phyloP scores from a whole-genome alignment of 129 eudicot species.

The Tanacetum coccineum region DNA sequence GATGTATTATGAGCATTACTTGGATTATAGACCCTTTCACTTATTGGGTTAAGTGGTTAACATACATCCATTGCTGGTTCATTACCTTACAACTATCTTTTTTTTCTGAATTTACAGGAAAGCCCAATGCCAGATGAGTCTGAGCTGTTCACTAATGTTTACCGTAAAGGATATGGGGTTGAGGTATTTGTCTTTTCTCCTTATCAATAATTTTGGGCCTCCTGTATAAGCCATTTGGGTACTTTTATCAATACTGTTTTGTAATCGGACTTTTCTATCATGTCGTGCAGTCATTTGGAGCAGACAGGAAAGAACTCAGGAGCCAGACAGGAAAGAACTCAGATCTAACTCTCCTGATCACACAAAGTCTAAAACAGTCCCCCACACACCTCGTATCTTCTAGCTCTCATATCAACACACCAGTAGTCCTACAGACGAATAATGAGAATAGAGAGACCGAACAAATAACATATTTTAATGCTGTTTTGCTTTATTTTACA shows the following conservation, averaged over 20 bases:
- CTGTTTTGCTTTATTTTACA: slow-evolving; percentile 7
- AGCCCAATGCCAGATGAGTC: slow-evolving; percentile 83
- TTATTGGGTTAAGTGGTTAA: not conserved
- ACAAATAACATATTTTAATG: slow-evolving; percentile 13
- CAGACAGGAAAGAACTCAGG: slow-evolving; percentile 83
- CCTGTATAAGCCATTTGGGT: not conserved
- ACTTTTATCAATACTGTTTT: not conserved
- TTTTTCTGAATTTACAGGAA: slow-evolving; percentile 53
- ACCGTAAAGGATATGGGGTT: slow-evolving; percentile 78
- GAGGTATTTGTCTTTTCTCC: slow-evolving; percentile 55
- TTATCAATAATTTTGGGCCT: not conserved
- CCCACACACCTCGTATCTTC: not conserved
- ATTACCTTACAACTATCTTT: not conserved
- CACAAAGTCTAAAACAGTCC: slow-evolving; percentile 5
- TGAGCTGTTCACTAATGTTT: slow-evolving; percentile 78
- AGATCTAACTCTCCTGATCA: slow-evolving; percentile 70
- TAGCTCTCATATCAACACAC: slow-evolving; percentile 6
- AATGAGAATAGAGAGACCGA: slow-evolving; percentile 29
- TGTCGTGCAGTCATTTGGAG: slow-evolving; percentile 71
- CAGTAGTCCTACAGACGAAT: no score
- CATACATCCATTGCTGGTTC: not conserved
- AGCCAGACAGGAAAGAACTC: slow-evolving; percentile 83
- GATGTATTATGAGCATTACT: not conserved
- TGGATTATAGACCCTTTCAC: not conserved
- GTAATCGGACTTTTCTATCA: not conserved